phyloP scores from a whole-genome alignment of 805 yeast genomes.

The Ogataea glucozyma region DNA sequence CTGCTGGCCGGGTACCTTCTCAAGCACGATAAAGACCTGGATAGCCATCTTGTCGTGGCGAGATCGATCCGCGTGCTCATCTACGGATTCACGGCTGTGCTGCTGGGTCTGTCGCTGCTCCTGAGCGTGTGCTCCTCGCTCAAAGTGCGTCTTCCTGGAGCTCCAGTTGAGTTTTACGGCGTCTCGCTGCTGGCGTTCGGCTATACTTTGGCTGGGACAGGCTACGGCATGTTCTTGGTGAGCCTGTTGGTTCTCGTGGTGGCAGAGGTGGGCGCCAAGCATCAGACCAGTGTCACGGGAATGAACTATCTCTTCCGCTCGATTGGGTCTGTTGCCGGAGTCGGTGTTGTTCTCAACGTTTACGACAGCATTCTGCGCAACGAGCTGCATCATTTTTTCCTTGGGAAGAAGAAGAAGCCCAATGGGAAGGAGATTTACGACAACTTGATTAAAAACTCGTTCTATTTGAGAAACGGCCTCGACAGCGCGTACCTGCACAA shows the following conservation, averaged over 20 bases:
- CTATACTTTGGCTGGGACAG: conserved; percentile 36
- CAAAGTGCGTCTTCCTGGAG: conserved; percentile 25
- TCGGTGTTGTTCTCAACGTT: conserved; percentile 41
- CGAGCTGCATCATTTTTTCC: conserved; percentile 36
- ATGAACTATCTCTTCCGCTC: conserved; percentile 52
- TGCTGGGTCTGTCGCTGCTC: conserved; percentile 24
- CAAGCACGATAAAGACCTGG: conserved; percentile 24
- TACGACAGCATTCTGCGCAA: conserved; percentile 36
- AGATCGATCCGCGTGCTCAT: conserved; percentile 28
- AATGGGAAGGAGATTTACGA: conserved; percentile 27
- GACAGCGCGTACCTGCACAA: conserved; percentile 26
- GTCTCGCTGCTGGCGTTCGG: conserved; percentile 32
- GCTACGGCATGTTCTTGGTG: conserved; percentile 44
- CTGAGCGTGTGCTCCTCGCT: conserved; percentile 20
- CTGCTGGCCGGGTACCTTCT: conserved; percentile 39
- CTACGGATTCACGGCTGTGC: conserved; percentile 23
- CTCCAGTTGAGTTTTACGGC: conserved; percentile 18
- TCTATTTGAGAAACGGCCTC: conserved; percentile 34
- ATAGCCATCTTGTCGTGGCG: conserved; percentile 19
- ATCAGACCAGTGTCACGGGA: conserved; percentile 51
- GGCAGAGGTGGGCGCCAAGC: conserved; percentile 43
- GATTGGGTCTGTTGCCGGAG: conserved; percentile 48
- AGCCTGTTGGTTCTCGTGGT: conserved; percentile 43
- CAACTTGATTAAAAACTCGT: conserved; percentile 27
- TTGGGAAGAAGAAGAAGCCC: conserved; percentile 24